phyloP scores from a whole-genome alignment of 768 basidiomycete genomes.

The Inosperma sp. region DNA sequence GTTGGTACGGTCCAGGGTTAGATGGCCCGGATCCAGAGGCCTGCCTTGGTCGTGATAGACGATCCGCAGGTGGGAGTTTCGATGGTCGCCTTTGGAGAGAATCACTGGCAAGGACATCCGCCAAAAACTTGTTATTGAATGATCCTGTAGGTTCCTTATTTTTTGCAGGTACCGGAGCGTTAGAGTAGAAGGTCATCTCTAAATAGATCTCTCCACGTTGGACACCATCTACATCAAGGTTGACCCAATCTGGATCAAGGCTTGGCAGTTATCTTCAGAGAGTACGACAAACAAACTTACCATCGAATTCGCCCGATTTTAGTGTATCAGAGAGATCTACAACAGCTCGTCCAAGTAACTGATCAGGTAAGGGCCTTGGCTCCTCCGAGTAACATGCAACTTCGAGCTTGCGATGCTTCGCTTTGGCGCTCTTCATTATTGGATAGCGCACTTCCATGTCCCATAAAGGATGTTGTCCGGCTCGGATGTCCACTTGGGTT shows the following conservation, averaged over 20 bases:
- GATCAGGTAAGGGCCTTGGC: constrained; percentile 55
- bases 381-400: constrained; percentile 83
- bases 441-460: constrained; percentile 83
- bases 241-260: constrained; percentile 31
- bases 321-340: constrained; percentile 77
- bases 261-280: background rate
- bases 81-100: constrained; percentile 45
- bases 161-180: constrained; percentile 48
- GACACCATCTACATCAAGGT: constrained; percentile 39
- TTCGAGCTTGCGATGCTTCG: constrained; percentile 59
- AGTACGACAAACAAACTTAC: constrained; percentile 42
- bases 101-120: constrained; percentile 22
- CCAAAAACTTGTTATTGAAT: constrained; percentile 18
- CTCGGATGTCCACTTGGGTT: constrained; percentile 73
- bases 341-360: constrained; percentile 69
- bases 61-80: constrained; percentile 48
- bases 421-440: constrained; percentile 51
- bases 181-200: constrained; percentile 90
- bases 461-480: constrained; percentile 93
- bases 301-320: constrained; percentile 86
- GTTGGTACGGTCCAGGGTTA: background rate
- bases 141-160: constrained; percentile 22
- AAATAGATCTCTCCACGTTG: constrained; percentile 83
- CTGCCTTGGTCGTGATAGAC: constrained; percentile 45
- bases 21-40: constrained; percentile 12